Conservation (phyloP, 2,329 filamentous ascomycete species). For the Samsoniella hepiali region DNA sequence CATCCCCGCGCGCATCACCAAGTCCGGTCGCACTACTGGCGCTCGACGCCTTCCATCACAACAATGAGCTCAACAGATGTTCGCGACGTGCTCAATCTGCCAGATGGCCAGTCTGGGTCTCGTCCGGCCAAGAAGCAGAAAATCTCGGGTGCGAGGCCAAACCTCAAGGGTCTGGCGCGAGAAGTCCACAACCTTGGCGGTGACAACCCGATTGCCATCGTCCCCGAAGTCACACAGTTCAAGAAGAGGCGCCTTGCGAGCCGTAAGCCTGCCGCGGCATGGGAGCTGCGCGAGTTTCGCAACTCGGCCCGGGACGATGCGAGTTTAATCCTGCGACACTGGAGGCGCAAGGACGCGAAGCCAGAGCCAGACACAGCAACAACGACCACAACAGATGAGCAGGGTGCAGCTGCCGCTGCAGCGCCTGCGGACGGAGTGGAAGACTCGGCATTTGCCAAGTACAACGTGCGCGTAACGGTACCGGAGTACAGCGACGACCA, state of each 20-base stretch:
- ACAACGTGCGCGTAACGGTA: constrained; percentile 75
- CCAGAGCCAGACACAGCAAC: constrained; percentile 31
- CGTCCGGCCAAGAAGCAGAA: constrained; percentile 74
- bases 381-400: constrained; percentile 26
- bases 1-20: neutral
- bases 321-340: constrained; percentile 69
- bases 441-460: constrained; percentile 74
- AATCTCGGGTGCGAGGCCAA: constrained; percentile 55
- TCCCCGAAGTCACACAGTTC: constrained; percentile 57
- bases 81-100: constrained; percentile 83
- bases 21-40: neutral
- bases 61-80: constrained; percentile 62
- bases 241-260: constrained; percentile 56
- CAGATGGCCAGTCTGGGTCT: constrained; percentile 49
- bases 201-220: constrained; percentile 64
- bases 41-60: constrained; percentile 11
- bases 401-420: constrained; percentile 25
- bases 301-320: constrained; percentile 74
- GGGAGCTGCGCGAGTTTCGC: constrained; percentile 68
- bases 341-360: constrained; percentile 63
- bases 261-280: constrained; percentile 55
- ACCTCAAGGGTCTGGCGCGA: constrained; percentile 61
- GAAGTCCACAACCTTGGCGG: constrained; percentile 64
- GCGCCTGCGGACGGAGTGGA: constrained; percentile 38
- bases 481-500: constrained; percentile 84